A percentile compares a stretch with the other conserved stretches of the same genome.
Evolutionary conservation across 495 filamentous ascomycete genomes (phyloP).

Genomic region (Penicillium roqueforti): DNA sequence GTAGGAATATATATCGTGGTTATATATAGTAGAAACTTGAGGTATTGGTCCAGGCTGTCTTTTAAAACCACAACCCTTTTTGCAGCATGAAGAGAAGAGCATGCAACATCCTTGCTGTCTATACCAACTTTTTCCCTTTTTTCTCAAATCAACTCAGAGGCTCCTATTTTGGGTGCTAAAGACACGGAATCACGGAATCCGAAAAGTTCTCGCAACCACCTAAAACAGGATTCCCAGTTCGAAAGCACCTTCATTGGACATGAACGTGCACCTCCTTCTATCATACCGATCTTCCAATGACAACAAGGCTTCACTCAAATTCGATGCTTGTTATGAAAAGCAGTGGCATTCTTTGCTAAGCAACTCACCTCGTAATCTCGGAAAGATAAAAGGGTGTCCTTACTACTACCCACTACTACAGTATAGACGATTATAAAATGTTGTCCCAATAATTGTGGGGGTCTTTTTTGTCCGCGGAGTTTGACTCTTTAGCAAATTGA

Average conservation of each 20-base stretch:
- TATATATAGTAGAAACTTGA: not conserved
- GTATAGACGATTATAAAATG: not conserved
- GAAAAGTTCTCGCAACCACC: not conserved
- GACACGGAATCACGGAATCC: not conserved
- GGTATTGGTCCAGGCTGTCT: no score
- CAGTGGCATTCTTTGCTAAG: slow-evolving; percentile 1
- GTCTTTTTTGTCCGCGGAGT: not conserved
- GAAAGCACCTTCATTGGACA: not conserved
- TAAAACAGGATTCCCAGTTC: not conserved
- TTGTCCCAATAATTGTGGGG: not conserved
- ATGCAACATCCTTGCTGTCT: no score
- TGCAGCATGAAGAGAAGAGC: no score
- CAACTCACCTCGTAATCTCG: slow-evolving; percentile 1
- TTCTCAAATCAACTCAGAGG: no score
- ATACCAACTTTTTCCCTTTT: no score
- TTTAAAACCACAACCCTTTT: no score
- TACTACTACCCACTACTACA: not conserved
- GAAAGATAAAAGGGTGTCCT: not conserved
- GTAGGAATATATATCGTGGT: not conserved
- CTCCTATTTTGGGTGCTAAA: no score
- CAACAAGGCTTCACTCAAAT: no score
- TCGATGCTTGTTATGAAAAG: slow-evolving; percentile 5
- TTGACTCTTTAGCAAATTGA: not conserved
- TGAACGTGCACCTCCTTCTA: not conserved
- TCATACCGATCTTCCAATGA: not conserved